These are phyloP conservation scores for Exophiala alcalophila DNA, from an alignment of 2,329 filamentous ascomycete genomes.

Conservation along the genomic window DNA sequence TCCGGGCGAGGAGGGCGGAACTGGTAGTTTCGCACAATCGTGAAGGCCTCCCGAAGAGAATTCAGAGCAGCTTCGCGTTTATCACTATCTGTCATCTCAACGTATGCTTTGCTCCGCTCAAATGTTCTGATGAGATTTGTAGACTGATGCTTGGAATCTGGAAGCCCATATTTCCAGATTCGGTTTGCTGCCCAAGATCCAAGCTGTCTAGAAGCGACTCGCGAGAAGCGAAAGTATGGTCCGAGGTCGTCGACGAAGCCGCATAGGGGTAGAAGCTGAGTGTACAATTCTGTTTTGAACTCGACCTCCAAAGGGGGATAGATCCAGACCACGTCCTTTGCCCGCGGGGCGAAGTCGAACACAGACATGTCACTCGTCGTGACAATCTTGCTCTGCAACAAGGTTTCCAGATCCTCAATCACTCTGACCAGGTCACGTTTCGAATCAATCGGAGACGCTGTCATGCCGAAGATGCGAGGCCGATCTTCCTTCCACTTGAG, in stretches of 20 bases:
- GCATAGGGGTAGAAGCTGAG: conserved; percentile 53
- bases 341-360: conserved; percentile 58
- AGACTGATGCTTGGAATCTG: conserved; percentile 30
- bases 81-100: conserved; percentile 9
- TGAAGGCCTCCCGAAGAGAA: conserved; percentile 16
- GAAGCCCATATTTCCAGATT: conserved; percentile 70
- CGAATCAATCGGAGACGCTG: conserved; percentile 87
- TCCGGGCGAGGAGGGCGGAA: conserved; percentile 14
- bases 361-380: conserved; percentile 65
- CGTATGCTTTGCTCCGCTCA: conserved; percentile 20
- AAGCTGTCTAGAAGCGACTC: conserved; percentile 61
- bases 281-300: conserved; percentile 64
- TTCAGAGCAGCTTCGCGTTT: conserved; percentile 15
- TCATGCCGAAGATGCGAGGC: conserved; percentile 92
- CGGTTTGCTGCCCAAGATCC: conserved; percentile 83
- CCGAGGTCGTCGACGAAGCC: conserved; percentile 53
- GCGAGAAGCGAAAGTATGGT: conserved; percentile 59
- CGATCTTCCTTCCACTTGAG: conserved; percentile 47
- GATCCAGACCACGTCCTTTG: conserved; percentile 56
- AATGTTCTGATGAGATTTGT: conserved; percentile 15
- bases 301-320: conserved; percentile 54
- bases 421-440: conserved; percentile 69
- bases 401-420: conserved; percentile 65
- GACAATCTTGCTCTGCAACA: conserved; percentile 79
- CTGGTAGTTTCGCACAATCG: conserved; percentile 20